phyloP scores from a whole-genome alignment of 2,329 filamentous ascomycete genomes.

The Myriosclerotinia duriaeana region DNA sequence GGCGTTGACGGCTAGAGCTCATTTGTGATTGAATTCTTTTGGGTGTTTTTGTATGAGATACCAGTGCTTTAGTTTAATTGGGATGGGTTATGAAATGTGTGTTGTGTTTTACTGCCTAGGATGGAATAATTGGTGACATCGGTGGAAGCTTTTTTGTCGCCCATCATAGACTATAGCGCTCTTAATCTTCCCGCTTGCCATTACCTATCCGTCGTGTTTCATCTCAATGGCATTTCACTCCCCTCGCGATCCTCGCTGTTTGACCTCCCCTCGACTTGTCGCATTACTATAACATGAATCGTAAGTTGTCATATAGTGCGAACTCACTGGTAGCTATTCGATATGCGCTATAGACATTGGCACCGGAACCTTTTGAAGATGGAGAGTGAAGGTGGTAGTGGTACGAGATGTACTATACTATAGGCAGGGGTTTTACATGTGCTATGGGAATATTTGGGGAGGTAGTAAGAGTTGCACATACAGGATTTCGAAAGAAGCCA shows the following conservation, averaged over 20 bases:
- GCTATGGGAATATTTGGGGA: not conserved
- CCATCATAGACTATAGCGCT: not conserved
- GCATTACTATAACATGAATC: not conserved
- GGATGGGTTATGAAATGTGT: too few species aligned
- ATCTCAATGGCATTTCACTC: not conserved
- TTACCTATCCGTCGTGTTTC: not conserved
- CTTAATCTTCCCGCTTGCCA: not conserved
- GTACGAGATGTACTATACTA: not conserved
- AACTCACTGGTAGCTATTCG: not conserved
- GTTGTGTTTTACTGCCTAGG: not conserved
- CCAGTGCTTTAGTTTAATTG: not conserved
- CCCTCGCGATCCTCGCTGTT: not conserved
- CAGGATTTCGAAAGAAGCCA: too few species aligned
- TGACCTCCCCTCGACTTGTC: not conserved
- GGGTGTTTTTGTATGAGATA: constrained; percentile 9
- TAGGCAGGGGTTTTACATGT: not conserved
- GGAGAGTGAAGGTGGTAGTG: not conserved
- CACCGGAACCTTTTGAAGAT: not conserved
- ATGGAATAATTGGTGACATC: not conserved
- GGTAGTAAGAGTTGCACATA: not conserved
- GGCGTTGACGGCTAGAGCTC: constrained; percentile 50
- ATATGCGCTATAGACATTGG: not conserved
- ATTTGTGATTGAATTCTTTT: constrained; percentile 44
- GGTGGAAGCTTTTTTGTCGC: not conserved
- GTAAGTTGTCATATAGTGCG: not conserved